These are phyloP conservation scores for Striga asiatica DNA, from an alignment of 257 asterid genomes.

Conservation along the genomic window DNA sequence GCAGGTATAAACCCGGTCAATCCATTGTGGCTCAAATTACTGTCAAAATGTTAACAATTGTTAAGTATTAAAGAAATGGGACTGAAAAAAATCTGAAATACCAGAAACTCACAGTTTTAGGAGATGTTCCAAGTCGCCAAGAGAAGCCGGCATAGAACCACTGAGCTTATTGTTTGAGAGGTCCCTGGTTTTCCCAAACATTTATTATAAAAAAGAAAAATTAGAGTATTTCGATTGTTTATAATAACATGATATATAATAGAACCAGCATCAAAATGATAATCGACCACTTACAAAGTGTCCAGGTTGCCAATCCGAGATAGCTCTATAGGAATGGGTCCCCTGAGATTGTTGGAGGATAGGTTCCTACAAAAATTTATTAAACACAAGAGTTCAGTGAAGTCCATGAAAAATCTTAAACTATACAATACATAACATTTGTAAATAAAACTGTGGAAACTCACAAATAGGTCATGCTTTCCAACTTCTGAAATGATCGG, in stretches of 20 bases:
- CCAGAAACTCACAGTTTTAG: slow-evolving; percentile 60
- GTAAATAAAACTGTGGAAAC: slow-evolving; percentile 17
- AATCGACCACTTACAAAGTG: slow-evolving; percentile 57
- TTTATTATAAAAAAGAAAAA: background rate
- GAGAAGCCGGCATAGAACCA: slow-evolving; percentile 72
- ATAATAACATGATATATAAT: background rate
- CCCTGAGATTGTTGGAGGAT: slow-evolving; percentile 59
- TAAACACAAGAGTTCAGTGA: background rate
- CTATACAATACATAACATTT: too few relatives aligned
- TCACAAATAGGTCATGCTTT: slow-evolving; percentile 93
- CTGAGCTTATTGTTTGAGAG: slow-evolving; percentile 65
- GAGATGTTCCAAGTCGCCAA: slow-evolving; percentile 97
- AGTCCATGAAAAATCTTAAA: background rate
- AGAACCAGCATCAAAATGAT: background rate
- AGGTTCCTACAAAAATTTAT: slow-evolving; percentile 43
- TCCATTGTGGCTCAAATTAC: slow-evolving; percentile 72
- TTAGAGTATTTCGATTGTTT: background rate
- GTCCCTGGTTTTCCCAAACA: slow-evolving; percentile 47
- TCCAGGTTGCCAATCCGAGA: slow-evolving; percentile 90
- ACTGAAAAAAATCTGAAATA: background rate
- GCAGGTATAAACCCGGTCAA: slow-evolving; percentile 66
- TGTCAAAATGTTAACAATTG: slow-evolving; percentile 13
- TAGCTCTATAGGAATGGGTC: slow-evolving; percentile 85
- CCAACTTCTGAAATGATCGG: slow-evolving; percentile 59
- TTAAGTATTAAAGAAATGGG: background rate